These are phyloP conservation scores for Lentinula novae-zelandiae DNA, from an alignment of 1,284 basidiomycete species.

Conservation along the genomic window DNA sequence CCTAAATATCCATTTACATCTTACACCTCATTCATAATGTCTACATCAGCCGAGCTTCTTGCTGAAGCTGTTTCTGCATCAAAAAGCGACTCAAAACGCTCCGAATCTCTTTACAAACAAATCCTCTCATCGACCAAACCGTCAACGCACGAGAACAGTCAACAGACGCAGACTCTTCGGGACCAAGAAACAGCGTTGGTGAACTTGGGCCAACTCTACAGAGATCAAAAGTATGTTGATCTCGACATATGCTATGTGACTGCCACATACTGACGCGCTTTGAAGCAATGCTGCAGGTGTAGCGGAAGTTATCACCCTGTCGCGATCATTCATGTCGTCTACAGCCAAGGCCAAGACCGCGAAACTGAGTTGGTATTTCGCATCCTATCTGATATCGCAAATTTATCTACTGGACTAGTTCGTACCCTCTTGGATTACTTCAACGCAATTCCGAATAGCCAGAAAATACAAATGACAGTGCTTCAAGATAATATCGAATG, in stretches of 20 bases:
- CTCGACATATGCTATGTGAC: neutral
- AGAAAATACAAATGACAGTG: constrained; percentile 81
- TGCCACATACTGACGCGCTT: neutral
- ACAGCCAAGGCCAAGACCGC: constrained; percentile 99
- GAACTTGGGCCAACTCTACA: constrained; percentile 85
- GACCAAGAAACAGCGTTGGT: constrained; percentile 88
- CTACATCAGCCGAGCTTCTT: constrained; percentile 44
- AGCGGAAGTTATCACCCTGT: constrained; percentile 84
- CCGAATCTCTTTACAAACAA: constrained; percentile 69
- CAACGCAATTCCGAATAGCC: constrained; percentile 70
- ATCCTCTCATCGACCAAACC: constrained; percentile 38
- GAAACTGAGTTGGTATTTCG: constrained; percentile 74
- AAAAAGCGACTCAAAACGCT: constrained; percentile 32
- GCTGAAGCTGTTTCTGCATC: constrained; percentile 45
- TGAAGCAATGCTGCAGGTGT: constrained; percentile 80
- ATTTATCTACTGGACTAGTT: constrained; percentile 45
- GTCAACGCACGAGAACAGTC: constrained; percentile 8
- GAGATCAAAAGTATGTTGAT: constrained; percentile 71
- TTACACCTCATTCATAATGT: constrained; percentile 17
- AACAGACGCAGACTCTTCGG: constrained; percentile 58
- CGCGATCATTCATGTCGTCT: constrained; percentile 87
- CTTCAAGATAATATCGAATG: constrained; percentile 90
- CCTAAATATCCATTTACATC: constrained; percentile 6
- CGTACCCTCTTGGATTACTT: constrained; percentile 93
- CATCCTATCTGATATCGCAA: constrained; percentile 4